Evolutionary conservation across 805 yeast species (phyloP).

Genomic region (Kuraishia hungarica): DNA sequence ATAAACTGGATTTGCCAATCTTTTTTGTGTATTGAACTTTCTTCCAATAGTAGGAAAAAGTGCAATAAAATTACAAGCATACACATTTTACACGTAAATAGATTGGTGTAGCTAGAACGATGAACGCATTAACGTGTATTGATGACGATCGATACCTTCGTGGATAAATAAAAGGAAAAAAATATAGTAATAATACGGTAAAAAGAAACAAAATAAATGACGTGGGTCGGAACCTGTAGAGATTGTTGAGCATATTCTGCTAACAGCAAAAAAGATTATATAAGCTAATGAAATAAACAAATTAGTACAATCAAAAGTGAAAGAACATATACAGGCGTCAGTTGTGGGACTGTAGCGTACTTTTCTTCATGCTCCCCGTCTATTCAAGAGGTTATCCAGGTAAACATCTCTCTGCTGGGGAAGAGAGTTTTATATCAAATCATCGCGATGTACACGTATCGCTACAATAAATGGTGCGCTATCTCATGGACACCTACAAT

Average conservation of each 20-base stretch:
- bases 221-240: neutral
- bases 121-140: neutral
- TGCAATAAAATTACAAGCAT: no score
- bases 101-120: neutral
- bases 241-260: neutral
- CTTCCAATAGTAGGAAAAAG: no score
- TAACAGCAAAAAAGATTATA: neutral
- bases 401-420: no score
- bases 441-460: no score
- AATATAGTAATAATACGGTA: neutral
- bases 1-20: no score
- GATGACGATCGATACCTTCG: neutral
- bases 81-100: no score
- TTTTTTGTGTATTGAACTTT: no score
- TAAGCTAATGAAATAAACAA: neutral
- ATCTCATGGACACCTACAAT: neutral
- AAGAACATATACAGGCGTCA: neutral
- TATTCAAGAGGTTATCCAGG: no score
- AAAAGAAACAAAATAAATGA: neutral
- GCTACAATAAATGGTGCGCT: no score
- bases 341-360: neutral
- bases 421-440: no score
- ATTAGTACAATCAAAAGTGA: neutral
- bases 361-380: neutral
- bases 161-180: no score